Evolutionary conservation across 257 asterid species (phyloP).

Genomic region (Scutellaria minor): DNA sequence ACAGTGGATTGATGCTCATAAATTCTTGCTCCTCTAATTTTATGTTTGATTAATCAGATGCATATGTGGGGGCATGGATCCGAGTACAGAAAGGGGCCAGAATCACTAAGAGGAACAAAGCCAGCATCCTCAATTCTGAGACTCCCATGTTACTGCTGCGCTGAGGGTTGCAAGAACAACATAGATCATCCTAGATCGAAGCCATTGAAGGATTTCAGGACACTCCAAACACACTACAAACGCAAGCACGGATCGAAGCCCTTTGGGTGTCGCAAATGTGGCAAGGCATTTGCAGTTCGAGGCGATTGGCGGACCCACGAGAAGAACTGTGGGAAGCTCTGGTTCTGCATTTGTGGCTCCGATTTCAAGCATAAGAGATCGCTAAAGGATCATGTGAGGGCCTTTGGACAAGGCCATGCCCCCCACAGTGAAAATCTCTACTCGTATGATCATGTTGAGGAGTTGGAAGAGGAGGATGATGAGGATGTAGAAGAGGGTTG

Average conservation of each 20-base stretch:
- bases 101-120: constrained; percentile 78
- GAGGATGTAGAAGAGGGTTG: constrained; percentile 3
- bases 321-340: constrained; percentile 80
- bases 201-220: constrained; percentile 87
- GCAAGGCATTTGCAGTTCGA: constrained; percentile 77
- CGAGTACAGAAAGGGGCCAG: constrained; percentile 86
- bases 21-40: background rate
- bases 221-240: constrained; percentile 91
- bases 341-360: constrained; percentile 92
- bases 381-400: constrained; percentile 76
- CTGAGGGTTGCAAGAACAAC: constrained; percentile 94
- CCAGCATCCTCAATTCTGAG: constrained; percentile 66
- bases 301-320: constrained; percentile 98
- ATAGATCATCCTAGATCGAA: constrained; percentile 72
- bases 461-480: constrained; percentile 23
- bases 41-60: constrained; percentile 47
- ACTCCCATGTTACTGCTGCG: constrained; percentile 87
- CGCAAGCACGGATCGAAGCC: constrained; percentile 84
- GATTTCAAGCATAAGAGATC: constrained; percentile 94
- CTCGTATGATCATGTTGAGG: constrained; percentile 35
- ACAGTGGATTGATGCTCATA: no score
- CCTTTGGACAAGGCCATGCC: constrained; percentile 83
- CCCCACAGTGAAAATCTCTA: constrained; percentile 60
- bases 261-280: constrained; percentile 71
- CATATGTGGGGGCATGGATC: constrained; percentile 99